phyloP scores from a whole-genome alignment of 257 asterid species.

The Plectranthus barbatus region DNA sequence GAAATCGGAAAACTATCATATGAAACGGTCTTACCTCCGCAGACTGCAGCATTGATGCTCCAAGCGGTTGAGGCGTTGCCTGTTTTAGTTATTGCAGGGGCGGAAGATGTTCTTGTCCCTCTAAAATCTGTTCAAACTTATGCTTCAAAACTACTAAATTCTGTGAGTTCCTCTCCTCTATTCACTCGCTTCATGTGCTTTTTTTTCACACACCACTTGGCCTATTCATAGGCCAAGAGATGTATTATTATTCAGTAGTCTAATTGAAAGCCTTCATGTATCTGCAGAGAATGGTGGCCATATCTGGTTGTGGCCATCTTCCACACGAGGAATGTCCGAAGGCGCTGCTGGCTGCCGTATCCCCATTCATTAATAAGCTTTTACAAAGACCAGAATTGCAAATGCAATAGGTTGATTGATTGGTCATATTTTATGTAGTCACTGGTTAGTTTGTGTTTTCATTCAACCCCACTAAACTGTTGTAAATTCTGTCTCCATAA shows the following conservation, averaged over 20 bases:
- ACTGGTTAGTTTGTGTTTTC: constrained; percentile 4
- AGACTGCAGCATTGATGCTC: constrained; percentile 56
- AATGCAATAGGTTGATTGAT: constrained; percentile 21
- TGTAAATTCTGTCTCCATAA: constrained; percentile 25
- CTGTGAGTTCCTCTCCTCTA: constrained; percentile 42
- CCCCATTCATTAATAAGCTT: constrained; percentile 69
- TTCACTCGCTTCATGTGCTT: constrained; percentile 15
- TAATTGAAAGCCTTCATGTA: background rate
- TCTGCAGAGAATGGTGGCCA: constrained; percentile 80
- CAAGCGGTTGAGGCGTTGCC: constrained; percentile 69
- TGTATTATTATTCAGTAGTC: too few relatives aligned
- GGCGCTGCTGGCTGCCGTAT: constrained; percentile 82
- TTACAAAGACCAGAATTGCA: constrained; percentile 39
- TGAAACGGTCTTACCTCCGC: constrained; percentile 65
- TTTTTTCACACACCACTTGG: background rate
- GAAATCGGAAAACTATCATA: constrained; percentile 81
- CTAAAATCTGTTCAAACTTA: constrained; percentile 61
- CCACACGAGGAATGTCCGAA: constrained; percentile 98
- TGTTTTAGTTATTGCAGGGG: constrained; percentile 72
- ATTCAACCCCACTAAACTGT: background rate
- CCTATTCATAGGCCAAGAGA: background rate
- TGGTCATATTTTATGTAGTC: constrained; percentile 23
- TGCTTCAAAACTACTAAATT: constrained; percentile 78
- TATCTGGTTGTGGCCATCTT: constrained; percentile 97
- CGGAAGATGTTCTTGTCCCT: constrained; percentile 83